Conservation (phyloP, 208 protist genomes). For the Wallacemonas sp. region DNA sequence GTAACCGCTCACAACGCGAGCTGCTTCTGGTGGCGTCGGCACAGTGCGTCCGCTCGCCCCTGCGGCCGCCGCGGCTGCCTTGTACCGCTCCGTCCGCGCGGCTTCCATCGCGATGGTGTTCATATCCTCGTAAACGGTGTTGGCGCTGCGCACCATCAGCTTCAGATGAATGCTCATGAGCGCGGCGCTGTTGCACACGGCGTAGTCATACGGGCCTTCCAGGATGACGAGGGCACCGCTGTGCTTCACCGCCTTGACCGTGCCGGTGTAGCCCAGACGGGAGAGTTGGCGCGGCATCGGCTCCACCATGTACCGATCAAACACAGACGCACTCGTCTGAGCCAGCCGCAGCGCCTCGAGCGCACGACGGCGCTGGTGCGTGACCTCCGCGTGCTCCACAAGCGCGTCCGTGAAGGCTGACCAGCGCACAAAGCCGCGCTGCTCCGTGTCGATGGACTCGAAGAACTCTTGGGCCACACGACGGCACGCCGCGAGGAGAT, state of each 20-base stretch:
- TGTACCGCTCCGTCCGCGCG: conserved; percentile 16
- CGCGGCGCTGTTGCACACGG: conserved; percentile 63
- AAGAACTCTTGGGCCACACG: conserved; percentile 51
- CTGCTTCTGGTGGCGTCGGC: not conserved
- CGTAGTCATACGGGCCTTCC: conserved; percentile 61
- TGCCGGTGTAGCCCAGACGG: conserved; percentile 57
- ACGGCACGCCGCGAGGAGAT: conserved; percentile 39
- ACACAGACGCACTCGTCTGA: conserved; percentile 51
- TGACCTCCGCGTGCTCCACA: conserved; percentile 70
- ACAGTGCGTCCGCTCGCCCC: conserved; percentile 1
- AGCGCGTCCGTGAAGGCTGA: conserved; percentile 63
- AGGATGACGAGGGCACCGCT: conserved; percentile 57
- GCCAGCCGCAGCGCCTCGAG: conserved; percentile 33
- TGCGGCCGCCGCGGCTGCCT: not conserved
- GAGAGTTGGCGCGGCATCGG: conserved; percentile 45
- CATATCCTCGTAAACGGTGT: conserved; percentile 25
- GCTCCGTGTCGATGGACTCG: conserved; percentile 51
- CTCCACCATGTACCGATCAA: conserved; percentile 72
- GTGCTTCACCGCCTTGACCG: conserved; percentile 46
- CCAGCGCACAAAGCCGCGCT: conserved; percentile 64
- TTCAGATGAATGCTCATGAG: conserved; percentile 49
- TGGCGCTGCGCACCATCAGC: conserved; percentile 50
- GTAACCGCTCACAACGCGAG: conserved; percentile 26
- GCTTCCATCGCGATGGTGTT: conserved; percentile 12
- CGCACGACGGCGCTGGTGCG: conserved; percentile 46